Evolutionary conservation across 2,329 filamentous ascomycete species (phyloP).

Genomic region (Fusarium buharicum): DNA sequence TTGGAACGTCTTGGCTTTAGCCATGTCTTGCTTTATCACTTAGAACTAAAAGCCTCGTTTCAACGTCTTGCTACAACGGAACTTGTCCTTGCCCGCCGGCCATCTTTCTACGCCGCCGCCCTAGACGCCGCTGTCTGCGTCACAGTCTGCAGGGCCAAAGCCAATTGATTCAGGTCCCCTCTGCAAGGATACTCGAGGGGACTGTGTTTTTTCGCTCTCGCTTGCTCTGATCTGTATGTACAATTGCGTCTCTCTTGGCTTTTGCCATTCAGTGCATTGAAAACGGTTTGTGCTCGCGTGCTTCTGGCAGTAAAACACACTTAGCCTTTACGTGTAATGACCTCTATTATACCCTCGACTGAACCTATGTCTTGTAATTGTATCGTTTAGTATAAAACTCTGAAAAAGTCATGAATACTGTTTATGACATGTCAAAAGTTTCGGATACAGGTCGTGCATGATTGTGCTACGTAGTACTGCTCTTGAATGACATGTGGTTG

Average conservation of each 20-base stretch:
- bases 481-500: conserved; percentile 24
- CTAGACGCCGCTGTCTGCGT: conserved; percentile 31
- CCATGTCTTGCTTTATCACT: conserved; percentile 14
- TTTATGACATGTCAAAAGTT: conserved; percentile 3
- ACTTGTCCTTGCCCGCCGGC: conserved; percentile 24
- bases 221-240: background rate
- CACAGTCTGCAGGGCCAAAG: conserved; percentile 26
- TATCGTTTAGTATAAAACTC: background rate
- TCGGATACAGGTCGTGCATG: conserved; percentile 10
- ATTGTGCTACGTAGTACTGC: conserved; percentile 18
- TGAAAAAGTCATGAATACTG: background rate
- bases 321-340: background rate
- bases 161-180: conserved; percentile 17
- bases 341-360: background rate
- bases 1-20: conserved; percentile 17
- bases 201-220: conserved; percentile 6
- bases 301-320: conserved; percentile 10
- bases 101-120: conserved; percentile 26
- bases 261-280: conserved; percentile 7
- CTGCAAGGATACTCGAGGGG: conserved; percentile 17
- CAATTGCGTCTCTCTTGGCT: background rate
- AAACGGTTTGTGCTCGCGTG: conserved; percentile 38
- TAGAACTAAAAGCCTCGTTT: conserved; percentile 34
- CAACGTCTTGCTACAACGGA: conserved; percentile 28
- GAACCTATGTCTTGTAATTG: background rate